Percentiles rank a stretch among this genome's conserved stretches.
These are phyloP conservation scores for Starmerella bombi DNA, from an alignment of 805 yeast genomes.

Conservation along the genomic window DNA sequence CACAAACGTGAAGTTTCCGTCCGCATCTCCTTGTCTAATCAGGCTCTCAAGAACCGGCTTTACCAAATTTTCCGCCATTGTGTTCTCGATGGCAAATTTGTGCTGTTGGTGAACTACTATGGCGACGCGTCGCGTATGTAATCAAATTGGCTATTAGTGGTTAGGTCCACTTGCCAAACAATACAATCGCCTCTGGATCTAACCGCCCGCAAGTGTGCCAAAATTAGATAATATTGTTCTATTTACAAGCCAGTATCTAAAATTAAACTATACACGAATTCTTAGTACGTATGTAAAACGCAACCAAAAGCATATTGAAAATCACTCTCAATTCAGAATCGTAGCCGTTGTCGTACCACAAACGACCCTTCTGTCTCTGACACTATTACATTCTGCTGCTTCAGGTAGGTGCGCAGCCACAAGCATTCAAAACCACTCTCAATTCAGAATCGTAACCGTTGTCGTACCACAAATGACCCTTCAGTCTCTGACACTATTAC, in stretches of 20 bases:
- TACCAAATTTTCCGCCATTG: slow-evolving; percentile 11
- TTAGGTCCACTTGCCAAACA: not conserved
- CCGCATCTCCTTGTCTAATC: slow-evolving; percentile 2
- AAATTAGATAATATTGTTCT: no score
- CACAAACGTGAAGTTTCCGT: not conserved
- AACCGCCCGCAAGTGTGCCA: no score
- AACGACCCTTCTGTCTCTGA: slow-evolving; percentile 14
- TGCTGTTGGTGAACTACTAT: not conserved
- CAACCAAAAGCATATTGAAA: no score
- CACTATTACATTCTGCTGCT: slow-evolving; percentile 1
- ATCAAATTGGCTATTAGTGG: not conserved
- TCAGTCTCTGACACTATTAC: slow-evolving; percentile 8
- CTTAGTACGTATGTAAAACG: slow-evolving; percentile 1
- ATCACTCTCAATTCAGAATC: no score
- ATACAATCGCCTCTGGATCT: not conserved
- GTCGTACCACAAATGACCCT: slow-evolving; percentile 12
- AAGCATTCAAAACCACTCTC: no score
- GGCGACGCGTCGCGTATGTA: slow-evolving; percentile 4
- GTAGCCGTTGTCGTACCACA: slow-evolving; percentile 4
- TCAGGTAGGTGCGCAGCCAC: slow-evolving; percentile 6
- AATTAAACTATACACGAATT: not conserved
- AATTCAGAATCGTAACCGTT: no score
- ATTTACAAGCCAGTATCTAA: no score
- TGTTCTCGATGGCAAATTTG: not conserved
- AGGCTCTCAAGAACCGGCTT: slow-evolving; percentile 7